Conservation (phyloP, 164 flowering plant genomes). For the Stephania yunnanensis region DNA sequence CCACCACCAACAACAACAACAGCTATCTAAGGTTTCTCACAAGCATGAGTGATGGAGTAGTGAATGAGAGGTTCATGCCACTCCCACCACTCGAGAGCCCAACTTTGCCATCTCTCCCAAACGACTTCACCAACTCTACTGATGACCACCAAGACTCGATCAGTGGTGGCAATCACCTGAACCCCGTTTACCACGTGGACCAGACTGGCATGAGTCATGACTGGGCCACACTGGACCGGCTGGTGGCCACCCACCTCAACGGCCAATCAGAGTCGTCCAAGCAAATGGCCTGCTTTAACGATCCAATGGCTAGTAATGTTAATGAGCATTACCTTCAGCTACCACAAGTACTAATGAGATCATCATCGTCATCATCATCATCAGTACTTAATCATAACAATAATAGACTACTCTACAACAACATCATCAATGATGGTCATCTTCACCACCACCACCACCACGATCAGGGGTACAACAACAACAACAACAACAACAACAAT, state of each 20-base stretch:
- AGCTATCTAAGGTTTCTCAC: slow-evolving; percentile 11
- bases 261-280: slow-evolving; percentile 34
- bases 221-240: slow-evolving; percentile 56
- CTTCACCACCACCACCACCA: too few species aligned
- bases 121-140: not conserved
- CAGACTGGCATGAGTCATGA: slow-evolving; percentile 22
- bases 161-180: slow-evolving; percentile 20
- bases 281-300: slow-evolving; percentile 17
- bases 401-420: too few species aligned
- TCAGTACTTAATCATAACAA: too few species aligned
- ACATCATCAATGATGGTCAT: too few species aligned
- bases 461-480: not conserved
- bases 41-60: slow-evolving; percentile 9
- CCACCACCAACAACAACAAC: slow-evolving; percentile 11
- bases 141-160: slow-evolving; percentile 21
- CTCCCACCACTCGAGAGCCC: slow-evolving; percentile 57
- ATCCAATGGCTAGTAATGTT: slow-evolving; percentile 20
- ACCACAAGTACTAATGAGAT: slow-evolving; percentile 17
- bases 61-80: slow-evolving; percentile 33
- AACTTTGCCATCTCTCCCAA: slow-evolving; percentile 15
- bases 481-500: slow-evolving; percentile 19
- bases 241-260: slow-evolving; percentile 61
- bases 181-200: slow-evolving; percentile 13
- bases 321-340: slow-evolving; percentile 25
- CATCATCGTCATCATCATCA: slow-evolving; percentile 12